Base-by-base conservation (phyloP, 2,329 filamentous ascomycete genomes). In the Nannizziopsis barbatae region DNA sequence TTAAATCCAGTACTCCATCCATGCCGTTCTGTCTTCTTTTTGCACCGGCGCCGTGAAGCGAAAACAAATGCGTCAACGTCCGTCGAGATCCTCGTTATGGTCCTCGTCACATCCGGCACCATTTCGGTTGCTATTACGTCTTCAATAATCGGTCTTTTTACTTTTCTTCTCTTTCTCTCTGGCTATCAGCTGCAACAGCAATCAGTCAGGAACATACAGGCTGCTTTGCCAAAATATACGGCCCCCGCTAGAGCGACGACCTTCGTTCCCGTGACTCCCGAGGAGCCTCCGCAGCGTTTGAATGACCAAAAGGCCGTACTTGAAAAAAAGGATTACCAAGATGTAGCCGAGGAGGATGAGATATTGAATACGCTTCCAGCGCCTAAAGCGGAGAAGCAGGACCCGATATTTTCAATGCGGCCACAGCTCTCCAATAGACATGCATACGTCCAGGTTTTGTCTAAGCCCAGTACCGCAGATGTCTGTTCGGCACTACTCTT, bases 111-210 rank as follows among this genome's bases (percentile, higher is more conserved):
- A 12, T 65, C 67, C 31, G 70, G 67, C 7, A 66, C 67, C 11
- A 65, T 72, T 33, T 69, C 69, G 11, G 60, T 65, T 36, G 63
- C 68, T 31, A 49, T 71, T 51, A 71, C 69, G 18, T 63, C 67
- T 32, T 62, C 63, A 4, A 60, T 72, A 18, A 84, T 95, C 51
- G 70, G 86, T 54, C 63, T 85, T 20, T 95, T 86, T 66, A 94
- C 88, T 2, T 65, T 81, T 33, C 77, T 88, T 3, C 79, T 95
- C 20, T 95, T 95, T 65, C 73, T 95, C 30, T 87, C 85, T 45
- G 89, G 89, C 59, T 95, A 93, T 64, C 77, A 81, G 2, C 75
- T 95, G 46, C 89, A 95, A 60, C 89, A 95, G 65, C 80, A 86
- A 58, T 92, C 87, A 0, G 78, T 95, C 3, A 77, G 76, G 53